Evolutionary conservation across 1,284 basidiomycete genomes (phyloP).

Genomic region (Dichomitus squalens): DNA sequence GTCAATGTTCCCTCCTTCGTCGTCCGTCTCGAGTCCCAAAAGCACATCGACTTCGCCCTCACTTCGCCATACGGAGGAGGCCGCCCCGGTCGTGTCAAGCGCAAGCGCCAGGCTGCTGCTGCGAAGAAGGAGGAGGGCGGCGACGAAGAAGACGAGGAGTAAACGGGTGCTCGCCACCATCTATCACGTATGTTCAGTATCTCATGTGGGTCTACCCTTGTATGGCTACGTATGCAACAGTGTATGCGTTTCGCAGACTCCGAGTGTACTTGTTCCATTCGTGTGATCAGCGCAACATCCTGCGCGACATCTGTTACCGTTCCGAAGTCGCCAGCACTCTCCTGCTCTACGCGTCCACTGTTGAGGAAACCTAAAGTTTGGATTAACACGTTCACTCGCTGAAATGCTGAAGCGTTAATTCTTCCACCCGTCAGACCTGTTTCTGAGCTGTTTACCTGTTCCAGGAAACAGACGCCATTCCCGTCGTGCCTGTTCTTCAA

Average conservation of each 20-base stretch:
- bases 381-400: no score
- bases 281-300: neutral
- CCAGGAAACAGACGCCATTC: no score
- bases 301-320: neutral
- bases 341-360: no score
- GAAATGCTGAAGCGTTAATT: no score
- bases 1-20: slow-evolving; percentile 99
- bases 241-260: slow-evolving; percentile 25
- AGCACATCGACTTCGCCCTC: slow-evolving; percentile 98
- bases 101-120: slow-evolving; percentile 95
- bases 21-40: slow-evolving; percentile 96
- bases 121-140: slow-evolving; percentile 91
- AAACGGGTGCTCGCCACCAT: slow-evolving; percentile 33
- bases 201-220: slow-evolving; percentile 31
- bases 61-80: slow-evolving; percentile 98
- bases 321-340: no score
- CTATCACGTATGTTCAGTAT: slow-evolving; percentile 29
- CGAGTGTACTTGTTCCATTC: neutral
- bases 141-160: slow-evolving; percentile 91
- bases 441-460: no score
- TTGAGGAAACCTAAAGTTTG: no score
- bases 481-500: no score
- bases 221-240: slow-evolving; percentile 34
- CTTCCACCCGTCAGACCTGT: no score
- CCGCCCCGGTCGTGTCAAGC: slow-evolving; percentile 97